Evolutionary conservation across 1,284 basidiomycete species (phyloP).

Genomic region (Ceratobasidium sp.): DNA sequence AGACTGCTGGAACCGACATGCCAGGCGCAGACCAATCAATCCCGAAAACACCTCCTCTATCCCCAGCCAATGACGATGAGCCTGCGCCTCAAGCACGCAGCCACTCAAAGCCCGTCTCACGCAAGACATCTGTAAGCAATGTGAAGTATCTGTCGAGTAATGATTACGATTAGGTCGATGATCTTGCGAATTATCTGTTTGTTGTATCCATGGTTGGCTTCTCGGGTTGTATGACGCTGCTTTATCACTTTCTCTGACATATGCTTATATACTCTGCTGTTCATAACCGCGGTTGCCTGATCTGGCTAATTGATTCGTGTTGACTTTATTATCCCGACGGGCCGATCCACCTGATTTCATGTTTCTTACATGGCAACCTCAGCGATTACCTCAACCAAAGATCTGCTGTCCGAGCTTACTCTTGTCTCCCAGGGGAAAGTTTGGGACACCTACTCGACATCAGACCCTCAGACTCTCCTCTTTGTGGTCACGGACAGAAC

Average conservation of each 20-base stretch:
- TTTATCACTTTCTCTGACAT: slow-evolving; percentile 7
- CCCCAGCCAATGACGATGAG: slow-evolving; percentile 34
- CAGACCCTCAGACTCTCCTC: slow-evolving; percentile 76
- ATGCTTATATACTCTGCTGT: slow-evolving; percentile 27
- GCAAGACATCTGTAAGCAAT: slow-evolving; percentile 37
- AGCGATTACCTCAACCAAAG: slow-evolving; percentile 43
- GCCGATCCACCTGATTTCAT: slow-evolving; percentile 14
- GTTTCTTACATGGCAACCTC: slow-evolving; percentile 8
- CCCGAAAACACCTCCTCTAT: slow-evolving; percentile 37
- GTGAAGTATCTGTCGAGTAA: slow-evolving; percentile 37
- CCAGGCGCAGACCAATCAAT: slow-evolving; percentile 43
- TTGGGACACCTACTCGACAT: slow-evolving; percentile 86
- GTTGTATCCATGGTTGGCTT: slow-evolving; percentile 28
- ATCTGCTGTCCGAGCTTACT: slow-evolving; percentile 62
- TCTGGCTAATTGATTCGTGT: slow-evolving; percentile 45
- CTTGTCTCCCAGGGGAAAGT: slow-evolving; percentile 92
- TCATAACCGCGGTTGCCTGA: slow-evolving; percentile 13
- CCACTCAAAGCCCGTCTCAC: slow-evolving; percentile 9
- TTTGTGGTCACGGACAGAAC: slow-evolving; percentile 98
- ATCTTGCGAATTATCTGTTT: background rate
- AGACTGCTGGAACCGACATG: slow-evolving; percentile 48
- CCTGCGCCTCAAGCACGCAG: slow-evolving; percentile 28
- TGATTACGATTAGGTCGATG: slow-evolving; percentile 24
- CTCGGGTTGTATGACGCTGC: slow-evolving; percentile 13
- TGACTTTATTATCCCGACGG: slow-evolving; percentile 22